Conservation (phyloP, 176 grass and related monocot species). For the Juncus inflexus region DNA sequence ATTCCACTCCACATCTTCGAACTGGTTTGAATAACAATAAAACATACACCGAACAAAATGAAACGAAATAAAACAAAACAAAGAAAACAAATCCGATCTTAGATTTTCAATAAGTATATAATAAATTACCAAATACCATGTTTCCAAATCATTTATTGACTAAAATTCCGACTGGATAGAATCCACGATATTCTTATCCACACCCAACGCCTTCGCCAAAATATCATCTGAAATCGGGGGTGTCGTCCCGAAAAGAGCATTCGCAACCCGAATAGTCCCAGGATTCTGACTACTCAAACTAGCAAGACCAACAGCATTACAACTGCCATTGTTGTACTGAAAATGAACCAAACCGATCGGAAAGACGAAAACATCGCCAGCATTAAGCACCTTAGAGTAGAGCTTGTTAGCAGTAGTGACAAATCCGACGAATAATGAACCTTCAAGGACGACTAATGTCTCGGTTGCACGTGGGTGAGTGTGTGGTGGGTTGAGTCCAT, state of each 20-base stretch:
- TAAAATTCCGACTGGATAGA: constrained; percentile 28
- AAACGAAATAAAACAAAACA: background rate
- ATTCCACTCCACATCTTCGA: too few species aligned
- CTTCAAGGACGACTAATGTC: constrained; percentile 30
- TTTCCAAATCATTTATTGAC: background rate
- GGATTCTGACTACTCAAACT: constrained; percentile 41
- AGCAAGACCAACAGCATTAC: constrained; percentile 17
- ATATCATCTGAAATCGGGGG: constrained; percentile 32
- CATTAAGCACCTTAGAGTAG: constrained; percentile 25
- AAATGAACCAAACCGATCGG: constrained; percentile 31
- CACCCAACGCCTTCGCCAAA: constrained; percentile 37
- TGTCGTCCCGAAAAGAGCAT: constrained; percentile 28
- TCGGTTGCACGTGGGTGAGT: constrained; percentile 37
- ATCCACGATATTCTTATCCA: constrained; percentile 34
- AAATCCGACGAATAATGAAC: constrained; percentile 36
- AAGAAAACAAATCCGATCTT: too few species aligned
- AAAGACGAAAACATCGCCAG: constrained; percentile 36
- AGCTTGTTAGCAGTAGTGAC: constrained; percentile 33
- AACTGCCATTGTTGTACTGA: constrained; percentile 32
- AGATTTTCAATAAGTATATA: too few species aligned
- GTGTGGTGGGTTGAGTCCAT: constrained; percentile 40
- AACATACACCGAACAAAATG: background rate
- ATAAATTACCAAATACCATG: too few species aligned
- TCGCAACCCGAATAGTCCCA: constrained; percentile 24
- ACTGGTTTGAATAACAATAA: too few species aligned